phyloP scores from a whole-genome alignment of 139 green algal genomes.

The Zygnema cylindricum region DNA sequence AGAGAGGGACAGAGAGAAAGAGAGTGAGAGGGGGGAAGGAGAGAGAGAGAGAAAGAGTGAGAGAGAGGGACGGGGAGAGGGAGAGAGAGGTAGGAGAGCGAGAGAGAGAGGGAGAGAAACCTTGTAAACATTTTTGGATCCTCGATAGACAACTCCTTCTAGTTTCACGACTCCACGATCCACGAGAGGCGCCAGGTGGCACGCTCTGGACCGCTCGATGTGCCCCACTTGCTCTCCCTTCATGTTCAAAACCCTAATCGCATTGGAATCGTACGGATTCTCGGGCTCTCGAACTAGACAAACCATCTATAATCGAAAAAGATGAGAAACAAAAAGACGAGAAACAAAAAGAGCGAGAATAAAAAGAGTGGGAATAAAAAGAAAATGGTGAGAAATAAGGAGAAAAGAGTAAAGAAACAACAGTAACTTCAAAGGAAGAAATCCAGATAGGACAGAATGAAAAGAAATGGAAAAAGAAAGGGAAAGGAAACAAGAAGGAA shows the following conservation, averaged over 20 bases:
- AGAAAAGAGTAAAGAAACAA: too few species aligned
- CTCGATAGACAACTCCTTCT: slow-evolving; percentile 22
- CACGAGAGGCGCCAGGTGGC: slow-evolving; percentile 34
- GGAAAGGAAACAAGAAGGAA: not conserved
- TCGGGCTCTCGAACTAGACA: slow-evolving; percentile 67
- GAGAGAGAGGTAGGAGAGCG: not conserved
- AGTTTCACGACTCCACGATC: not conserved
- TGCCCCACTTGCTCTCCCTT: slow-evolving; percentile 33
- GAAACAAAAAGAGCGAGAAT: not conserved
- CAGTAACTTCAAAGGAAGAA: too few species aligned
- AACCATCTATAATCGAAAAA: slow-evolving; percentile 53
- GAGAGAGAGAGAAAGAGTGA: too few species aligned
- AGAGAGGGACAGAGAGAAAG: not conserved
- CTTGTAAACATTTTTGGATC: slow-evolving; percentile 30
- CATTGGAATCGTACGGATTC: slow-evolving; percentile 73
- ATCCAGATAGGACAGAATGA: not conserved
- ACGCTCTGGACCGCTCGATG: slow-evolving; percentile 33
- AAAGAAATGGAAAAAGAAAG: not conserved
- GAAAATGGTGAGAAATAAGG: too few species aligned
- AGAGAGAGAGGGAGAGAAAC: not conserved
- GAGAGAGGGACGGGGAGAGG: too few species aligned
- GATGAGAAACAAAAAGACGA: not conserved
- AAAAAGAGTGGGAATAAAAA: not conserved
- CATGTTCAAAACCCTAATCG: slow-evolving; percentile 75
- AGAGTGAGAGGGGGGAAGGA: too few species aligned